Base-by-base conservation (phyloP, 306 rosid species). In the Gleditsia sinensis region DNA sequence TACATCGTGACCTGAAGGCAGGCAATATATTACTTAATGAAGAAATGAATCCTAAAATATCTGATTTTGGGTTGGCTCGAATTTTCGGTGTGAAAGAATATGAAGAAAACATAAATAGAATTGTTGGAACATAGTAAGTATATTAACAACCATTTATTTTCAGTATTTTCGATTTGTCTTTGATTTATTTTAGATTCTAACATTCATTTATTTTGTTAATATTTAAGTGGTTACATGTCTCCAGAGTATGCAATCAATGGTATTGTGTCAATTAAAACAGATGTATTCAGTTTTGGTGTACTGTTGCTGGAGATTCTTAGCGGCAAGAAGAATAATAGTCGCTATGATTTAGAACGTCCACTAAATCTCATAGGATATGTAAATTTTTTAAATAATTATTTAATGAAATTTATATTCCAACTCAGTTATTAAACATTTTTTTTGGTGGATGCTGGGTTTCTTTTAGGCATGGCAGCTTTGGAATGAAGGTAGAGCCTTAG, bases 201-300 rank as follows among this genome's bases (percentile, higher is more conserved):
- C n/a, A n/a, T n/a, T n/a, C n/a, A n/a, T n/a, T n/a, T n/a, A n/a
- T n/a, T n/a, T n/a, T n/a, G n/a, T n/a, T n/a, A n/a, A 17, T 5
- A 45, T 16, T 71, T 8, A 32, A 79, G 82, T 54, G 71, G 87
- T 7, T 83, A 64, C 7, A 83, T 66, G 79, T 70, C 77, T 33
- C 69, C 71, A 0, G 79, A 75, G 69, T 79, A 79, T 36, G 83
- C 78, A 9, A 53, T 81, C 51, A 69, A 65, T 14, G 86, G 84
- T 0, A 13, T 76, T 13, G 77, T 81, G 23, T 86, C 83, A 0
- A 45, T 60, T 14, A 83, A 84, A 74, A 56, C 48, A 4, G 83
- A 84, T 70, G 83, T 84, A 3, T 84, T 81, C 43, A 80, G 80
- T 62, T 83, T 80, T 51, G 87, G 87, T 16, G 77, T 80, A 1